phyloP scores from a whole-genome alignment of 192 early-diverging fungal genomes.

The Podila clonocystis region DNA sequence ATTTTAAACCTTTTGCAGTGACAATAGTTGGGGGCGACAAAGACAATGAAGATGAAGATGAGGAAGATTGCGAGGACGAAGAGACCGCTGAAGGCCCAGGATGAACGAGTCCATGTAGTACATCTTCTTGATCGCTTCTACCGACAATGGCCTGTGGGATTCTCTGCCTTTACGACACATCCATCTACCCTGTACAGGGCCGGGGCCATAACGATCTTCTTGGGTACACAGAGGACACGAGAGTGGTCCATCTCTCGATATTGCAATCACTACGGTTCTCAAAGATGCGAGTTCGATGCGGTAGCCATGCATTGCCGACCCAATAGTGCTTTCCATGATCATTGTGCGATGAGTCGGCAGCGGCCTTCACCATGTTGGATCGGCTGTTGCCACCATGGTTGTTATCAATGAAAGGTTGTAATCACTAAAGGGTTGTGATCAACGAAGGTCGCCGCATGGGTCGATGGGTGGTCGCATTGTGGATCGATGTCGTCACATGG shows the following conservation, averaged over 20 bases:
- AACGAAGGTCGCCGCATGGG: too few relatives aligned
- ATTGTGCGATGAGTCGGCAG: not conserved
- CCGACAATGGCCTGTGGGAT: not conserved
- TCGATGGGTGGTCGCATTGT: too few relatives aligned
- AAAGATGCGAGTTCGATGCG: not conserved
- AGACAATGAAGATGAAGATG: too few relatives aligned
- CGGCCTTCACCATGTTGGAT: not conserved
- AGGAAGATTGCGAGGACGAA: too few relatives aligned
- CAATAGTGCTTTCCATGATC: not conserved
- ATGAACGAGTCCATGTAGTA: too few relatives aligned
- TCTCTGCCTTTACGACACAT: not conserved
- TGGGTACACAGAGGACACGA: conserved; percentile 5
- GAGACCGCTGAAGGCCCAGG: too few relatives aligned
- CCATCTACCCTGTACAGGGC: not conserved
- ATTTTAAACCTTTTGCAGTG: too few relatives aligned
- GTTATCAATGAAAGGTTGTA: too few relatives aligned
- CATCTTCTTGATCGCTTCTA: too few relatives aligned
- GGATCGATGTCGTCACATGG: too few relatives aligned
- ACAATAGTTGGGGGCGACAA: too few relatives aligned
- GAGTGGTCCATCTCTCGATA: conserved; percentile 1
- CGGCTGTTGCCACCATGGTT: not conserved
- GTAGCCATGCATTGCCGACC: not conserved
- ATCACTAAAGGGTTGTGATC: too few relatives aligned
- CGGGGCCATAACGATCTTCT: not conserved
- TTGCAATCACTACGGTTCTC: conserved; percentile 1